A percentile compares a stretch with the other conserved stretches of the same genome.
These are phyloP conservation scores for Piromyces sp. DNA, from an alignment of 192 early-diverging fungal species.

Conservation along the genomic window DNA sequence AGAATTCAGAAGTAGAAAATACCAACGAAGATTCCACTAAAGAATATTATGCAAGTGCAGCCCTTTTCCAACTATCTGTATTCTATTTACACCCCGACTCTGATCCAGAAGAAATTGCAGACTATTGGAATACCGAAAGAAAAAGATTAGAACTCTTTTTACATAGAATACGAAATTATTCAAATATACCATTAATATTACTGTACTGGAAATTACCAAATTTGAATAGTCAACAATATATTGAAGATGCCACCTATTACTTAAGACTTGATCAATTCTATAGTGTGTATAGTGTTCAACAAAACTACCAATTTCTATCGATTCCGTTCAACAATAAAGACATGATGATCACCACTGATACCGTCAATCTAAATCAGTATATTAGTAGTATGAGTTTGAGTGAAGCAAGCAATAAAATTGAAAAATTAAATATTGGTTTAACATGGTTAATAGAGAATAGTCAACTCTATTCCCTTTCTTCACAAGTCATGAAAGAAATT, in stretches of 20 bases:
- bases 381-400: no score
- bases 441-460: background rate
- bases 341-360: background rate
- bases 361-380: no score
- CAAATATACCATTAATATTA: background rate
- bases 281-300: background rate
- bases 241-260: background rate
- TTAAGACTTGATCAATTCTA: background rate
- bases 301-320: background rate
- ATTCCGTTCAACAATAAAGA: background rate
- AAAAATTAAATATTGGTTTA: background rate
- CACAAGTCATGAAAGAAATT: background rate
- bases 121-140: background rate
- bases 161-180: background rate
- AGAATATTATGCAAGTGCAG: background rate
- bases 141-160: background rate
- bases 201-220: background rate
- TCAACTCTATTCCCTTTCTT: background rate
- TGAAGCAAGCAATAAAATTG: background rate
- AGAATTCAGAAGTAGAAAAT: background rate
- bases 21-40: no score
- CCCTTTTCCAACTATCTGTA: background rate
- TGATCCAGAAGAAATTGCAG: background rate
- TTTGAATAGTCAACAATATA: background rate
- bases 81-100: background rate